These are phyloP conservation scores for Aethionema arabicum DNA, from an alignment of 345 rosid species.

Conservation along the genomic window DNA sequence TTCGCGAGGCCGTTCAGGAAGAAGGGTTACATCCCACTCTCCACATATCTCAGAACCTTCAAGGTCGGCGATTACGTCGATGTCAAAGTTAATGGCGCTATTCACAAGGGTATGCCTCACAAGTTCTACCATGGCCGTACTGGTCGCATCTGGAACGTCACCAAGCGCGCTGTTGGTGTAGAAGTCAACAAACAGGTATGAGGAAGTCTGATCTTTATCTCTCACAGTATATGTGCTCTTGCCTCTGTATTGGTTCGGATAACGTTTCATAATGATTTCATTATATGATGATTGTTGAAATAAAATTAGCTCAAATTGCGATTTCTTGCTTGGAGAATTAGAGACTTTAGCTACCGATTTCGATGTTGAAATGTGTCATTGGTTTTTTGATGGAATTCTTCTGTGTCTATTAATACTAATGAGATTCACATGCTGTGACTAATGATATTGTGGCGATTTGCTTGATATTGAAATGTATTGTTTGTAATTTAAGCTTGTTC, in stretches of 20 bases:
- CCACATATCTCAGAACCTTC: conserved; percentile 62
- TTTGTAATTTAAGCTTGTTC: too few relatives aligned
- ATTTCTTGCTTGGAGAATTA: not conserved
- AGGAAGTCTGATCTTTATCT: not conserved
- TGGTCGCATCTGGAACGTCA: conserved; percentile 75
- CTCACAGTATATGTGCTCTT: not conserved
- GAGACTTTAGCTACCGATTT: not conserved
- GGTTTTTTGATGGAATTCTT: too few relatives aligned
- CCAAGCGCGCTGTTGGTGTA: conserved; percentile 76
- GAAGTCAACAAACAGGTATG: conserved; percentile 72
- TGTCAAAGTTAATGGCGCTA: conserved; percentile 68
- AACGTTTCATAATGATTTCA: not conserved
- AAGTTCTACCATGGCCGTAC: conserved; percentile 82
- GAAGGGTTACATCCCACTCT: conserved; percentile 70
- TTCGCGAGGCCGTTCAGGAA: conserved; percentile 68
- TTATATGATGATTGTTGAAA: not conserved
- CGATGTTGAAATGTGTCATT: not conserved
- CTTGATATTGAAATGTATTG: too few relatives aligned
- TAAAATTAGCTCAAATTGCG: not conserved
- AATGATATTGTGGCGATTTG: too few relatives aligned
- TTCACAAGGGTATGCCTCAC: conserved; percentile 84
- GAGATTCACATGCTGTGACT: too few relatives aligned
- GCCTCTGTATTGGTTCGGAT: too few relatives aligned
- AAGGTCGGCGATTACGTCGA: conserved; percentile 72
- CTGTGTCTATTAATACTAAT: too few relatives aligned